Evolutionary conservation across 306 rosid genomes (phyloP), one percentile per base, ranked within the genome.

Genomic region (Glycine soja): DNA sequence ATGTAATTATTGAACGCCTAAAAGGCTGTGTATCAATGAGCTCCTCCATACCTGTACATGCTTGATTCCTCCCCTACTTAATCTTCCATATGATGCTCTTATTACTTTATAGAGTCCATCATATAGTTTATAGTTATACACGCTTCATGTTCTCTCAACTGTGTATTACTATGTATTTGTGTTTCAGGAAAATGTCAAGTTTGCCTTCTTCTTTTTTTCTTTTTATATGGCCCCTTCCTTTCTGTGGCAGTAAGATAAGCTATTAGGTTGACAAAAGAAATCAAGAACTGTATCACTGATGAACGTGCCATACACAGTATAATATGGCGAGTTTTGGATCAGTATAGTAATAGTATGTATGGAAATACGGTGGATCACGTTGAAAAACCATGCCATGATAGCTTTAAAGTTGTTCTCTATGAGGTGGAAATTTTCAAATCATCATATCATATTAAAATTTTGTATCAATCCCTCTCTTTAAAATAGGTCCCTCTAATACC

Each of bases 11-110:
- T 30, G 75, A 91, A 80, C 91, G 94, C 86, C 82, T 93, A 77
- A 93, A 90, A 88, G 91, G 97, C 76, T 95, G 98, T 19, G 92
- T 89, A 18, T 83, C 93, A 10, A 73, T 87, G 82, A 92, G 71
- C 76, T 92, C 98, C 50, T 92, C 94, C 76, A 82, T 94, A 84
- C 90, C 97, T 84, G 95, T 92, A 87, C 86, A 94, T 84, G 98
- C 95, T 61, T 94, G 86, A 89, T 66, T 81, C 50, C 82, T 43
- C 59, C 66, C 45, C 30, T 24, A 24, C 30, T 24, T 7, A 6
- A 42, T 42, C 46, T 42, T 6, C 46, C 64, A 7, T 62, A 6
- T 13, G 2, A 42, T 32, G 46, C 77, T 70, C 71, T 11, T 70
- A 46, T 70, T 58, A 57, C 71, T 64, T 70, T 7, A 36, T 12